These are phyloP conservation scores for Hysterium pulicare DNA, from an alignment of 2,329 filamentous ascomycete species.

Conservation along the genomic window DNA sequence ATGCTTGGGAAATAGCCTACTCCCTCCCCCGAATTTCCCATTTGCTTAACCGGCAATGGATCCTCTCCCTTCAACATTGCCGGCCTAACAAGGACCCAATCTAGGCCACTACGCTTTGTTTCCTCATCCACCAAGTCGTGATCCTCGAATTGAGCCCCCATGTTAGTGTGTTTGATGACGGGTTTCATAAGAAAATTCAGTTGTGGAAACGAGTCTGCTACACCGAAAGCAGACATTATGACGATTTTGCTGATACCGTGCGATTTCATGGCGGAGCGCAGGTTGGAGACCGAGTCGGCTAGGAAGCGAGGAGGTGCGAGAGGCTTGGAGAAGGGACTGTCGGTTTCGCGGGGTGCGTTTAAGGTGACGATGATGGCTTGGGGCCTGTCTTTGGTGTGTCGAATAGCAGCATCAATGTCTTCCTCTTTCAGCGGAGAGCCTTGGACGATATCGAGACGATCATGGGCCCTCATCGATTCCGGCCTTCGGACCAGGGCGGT, in stretches of 20 bases:
- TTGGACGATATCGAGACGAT: constrained; percentile 38
- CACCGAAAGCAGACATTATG: constrained; percentile 51
- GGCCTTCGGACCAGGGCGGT: constrained; percentile 47
- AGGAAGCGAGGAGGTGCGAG: constrained; percentile 47
- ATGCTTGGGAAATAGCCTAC: constrained; percentile 39
- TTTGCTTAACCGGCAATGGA: constrained; percentile 36
- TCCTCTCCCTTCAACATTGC: constrained; percentile 43
- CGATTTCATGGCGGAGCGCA: constrained; percentile 38
- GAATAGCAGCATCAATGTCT: constrained; percentile 39
- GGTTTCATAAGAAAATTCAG: constrained; percentile 42
- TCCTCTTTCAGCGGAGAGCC: constrained; percentile 27
- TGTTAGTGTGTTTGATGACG: constrained; percentile 48
- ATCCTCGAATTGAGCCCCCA: constrained; percentile 47
- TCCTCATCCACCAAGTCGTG: constrained; percentile 47
- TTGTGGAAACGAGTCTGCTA: constrained; percentile 44
- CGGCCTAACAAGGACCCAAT: constrained; percentile 48
- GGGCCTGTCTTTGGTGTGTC: constrained; percentile 9
- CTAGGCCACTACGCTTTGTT: constrained; percentile 34
- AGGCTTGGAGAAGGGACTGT: constrained; percentile 48
- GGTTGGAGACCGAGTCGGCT: constrained; percentile 41
- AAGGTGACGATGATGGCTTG: constrained; percentile 50
- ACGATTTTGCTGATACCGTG: constrained; percentile 43
- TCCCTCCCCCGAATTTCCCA: constrained; percentile 43
- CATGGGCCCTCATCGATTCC: constrained; percentile 24
- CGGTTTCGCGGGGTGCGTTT: constrained; percentile 44